Evolutionary conservation across 331 rosid species (phyloP), one percentile per base, ranked within the genome.

Genomic region (Telfairia occidentalis): DNA sequence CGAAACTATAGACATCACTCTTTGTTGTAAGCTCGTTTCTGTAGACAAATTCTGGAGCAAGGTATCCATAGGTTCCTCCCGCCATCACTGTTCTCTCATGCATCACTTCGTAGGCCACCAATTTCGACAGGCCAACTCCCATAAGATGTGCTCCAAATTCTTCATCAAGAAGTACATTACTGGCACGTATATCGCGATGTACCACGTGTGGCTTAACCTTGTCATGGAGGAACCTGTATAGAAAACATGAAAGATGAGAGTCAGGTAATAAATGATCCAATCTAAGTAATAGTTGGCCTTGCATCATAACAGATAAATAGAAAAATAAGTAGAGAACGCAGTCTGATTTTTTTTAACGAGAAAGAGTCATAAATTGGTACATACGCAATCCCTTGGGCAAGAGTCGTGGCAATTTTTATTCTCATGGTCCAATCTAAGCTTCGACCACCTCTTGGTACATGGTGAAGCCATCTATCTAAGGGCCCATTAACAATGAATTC

Each of bases 311-410:
- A 53, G 12, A 30, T 5, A 2, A 32, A 32, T 5, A 32, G 24
- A 63, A 53, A 53, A 35, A 40, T 21, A 71, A 71, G 59, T 0
- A 21, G 48, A 29, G 13, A 69, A 40, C 28, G 12, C 15, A 38
- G 23, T 64, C 26, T 15, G 45, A 9, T 42, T 2, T 66, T 52
- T 52, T 52, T 52, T 52, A n/a, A 19, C n/a, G 29, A 69, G 35
- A 71, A 38, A 83, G 35, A 81, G 42, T 19, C 63, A 59, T 57
- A 75, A 75, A 76, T 42, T 37, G 77, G 77, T 61, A 88, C 99
- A 10, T 95, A 95, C 96, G 99, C 99, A 52, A 95, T 95, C 84
- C 99, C 99, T 85, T 90, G 99, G 59, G 96, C 99, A 81, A 95
- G 97, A 3, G 96, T 90, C 0, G 90, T 92, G 16, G 96, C 97